Conservation (phyloP, 2,329 filamentous ascomycete species). For the Xylariaceae sp. region DNA sequence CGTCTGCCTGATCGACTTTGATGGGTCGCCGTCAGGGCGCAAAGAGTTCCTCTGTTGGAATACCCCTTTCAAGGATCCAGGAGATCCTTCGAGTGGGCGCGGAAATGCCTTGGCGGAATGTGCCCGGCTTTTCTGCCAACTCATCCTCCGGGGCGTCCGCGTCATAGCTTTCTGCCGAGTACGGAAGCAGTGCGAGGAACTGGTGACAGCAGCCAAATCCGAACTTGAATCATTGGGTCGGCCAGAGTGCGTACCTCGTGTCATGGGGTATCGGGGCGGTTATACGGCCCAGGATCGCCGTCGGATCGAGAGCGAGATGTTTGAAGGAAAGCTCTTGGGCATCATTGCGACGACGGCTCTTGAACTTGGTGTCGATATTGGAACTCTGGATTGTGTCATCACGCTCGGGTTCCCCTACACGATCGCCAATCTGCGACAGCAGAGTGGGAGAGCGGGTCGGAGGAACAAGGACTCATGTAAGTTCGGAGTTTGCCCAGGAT, state of each 20-base stretch:
- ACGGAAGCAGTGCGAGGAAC: slow-evolving; percentile 78
- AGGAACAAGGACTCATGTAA: slow-evolving; percentile 77
- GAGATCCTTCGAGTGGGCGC: slow-evolving; percentile 78
- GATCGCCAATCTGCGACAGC: slow-evolving; percentile 88
- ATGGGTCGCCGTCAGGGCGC: slow-evolving; percentile 84
- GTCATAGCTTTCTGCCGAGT: slow-evolving; percentile 92
- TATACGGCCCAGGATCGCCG: slow-evolving; percentile 90
- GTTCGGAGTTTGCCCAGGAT: not conserved
- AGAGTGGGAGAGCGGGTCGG: slow-evolving; percentile 86
- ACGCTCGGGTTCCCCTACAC: slow-evolving; percentile 94
- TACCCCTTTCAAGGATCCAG: slow-evolving; percentile 85
- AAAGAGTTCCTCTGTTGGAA: slow-evolving; percentile 99
- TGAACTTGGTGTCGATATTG: slow-evolving; percentile 93
- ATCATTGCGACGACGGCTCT: slow-evolving; percentile 92
- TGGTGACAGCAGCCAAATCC: slow-evolving; percentile 72
- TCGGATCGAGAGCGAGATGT: slow-evolving; percentile 91
- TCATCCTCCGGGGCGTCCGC: slow-evolving; percentile 80
- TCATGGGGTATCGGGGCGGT: slow-evolving; percentile 94
- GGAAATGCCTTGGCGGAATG: slow-evolving; percentile 78
- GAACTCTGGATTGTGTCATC: slow-evolving; percentile 85
- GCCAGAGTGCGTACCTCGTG: slow-evolving; percentile 66
- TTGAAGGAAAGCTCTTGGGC: slow-evolving; percentile 85
- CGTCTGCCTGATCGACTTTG: slow-evolving; percentile 78
- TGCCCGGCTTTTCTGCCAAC: slow-evolving; percentile 83
- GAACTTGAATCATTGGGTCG: slow-evolving; percentile 71